Evolutionary conservation across 2,329 filamentous ascomycete species (phyloP), one percentile per base, ranked within the genome.

Genomic region (Microcyclosporella mali): DNA sequence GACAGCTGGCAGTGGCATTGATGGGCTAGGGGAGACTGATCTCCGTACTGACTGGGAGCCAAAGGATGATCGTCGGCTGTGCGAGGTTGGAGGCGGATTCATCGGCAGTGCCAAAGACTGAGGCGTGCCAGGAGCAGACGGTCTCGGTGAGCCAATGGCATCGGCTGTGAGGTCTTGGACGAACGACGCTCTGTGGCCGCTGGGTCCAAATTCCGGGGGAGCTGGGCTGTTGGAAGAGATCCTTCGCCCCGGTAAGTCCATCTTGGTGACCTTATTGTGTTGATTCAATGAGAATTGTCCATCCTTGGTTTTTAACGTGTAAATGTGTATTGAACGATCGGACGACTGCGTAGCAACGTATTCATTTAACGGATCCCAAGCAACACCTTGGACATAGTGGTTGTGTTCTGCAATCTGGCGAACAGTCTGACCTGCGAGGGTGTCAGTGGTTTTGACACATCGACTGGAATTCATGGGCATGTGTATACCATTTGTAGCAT

Each of bases 301-400:
- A 58, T 98, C 92, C 61, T 97, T 98, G 16, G 86, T 95, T 70
- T 88, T 94, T 50, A 98, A 72, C 1, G 85, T 90, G 70, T 98
- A 98, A 54, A 98, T 92, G 66, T 98, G 94, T 11, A 97, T 90
- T 2, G 92, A 95, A 62, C 92, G 84, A 68, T 98, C 92, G 4
- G 92, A 98, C 6, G 92, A 98, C 63, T 98, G 92, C 1, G 92
- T 98, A 29, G 92, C 92, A 47, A 98, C 89, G 65, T 89, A 98
- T 69, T 98, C 92, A 68, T 97, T 97, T 43, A 95, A 70, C 17
- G 92, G 94, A 69, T 98, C 94, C 94, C 92, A 98, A 3, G 92
- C 85, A 6, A 98, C 94, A 36, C 92, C 92, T 68, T 98, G 92
- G 14, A 98, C 92, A 64, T 95, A 98, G 66, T 98, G 92, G 59